Evolutionary conservation across 495 filamentous ascomycete genomes (phyloP).

Genomic region (Aspergillus diversus): DNA sequence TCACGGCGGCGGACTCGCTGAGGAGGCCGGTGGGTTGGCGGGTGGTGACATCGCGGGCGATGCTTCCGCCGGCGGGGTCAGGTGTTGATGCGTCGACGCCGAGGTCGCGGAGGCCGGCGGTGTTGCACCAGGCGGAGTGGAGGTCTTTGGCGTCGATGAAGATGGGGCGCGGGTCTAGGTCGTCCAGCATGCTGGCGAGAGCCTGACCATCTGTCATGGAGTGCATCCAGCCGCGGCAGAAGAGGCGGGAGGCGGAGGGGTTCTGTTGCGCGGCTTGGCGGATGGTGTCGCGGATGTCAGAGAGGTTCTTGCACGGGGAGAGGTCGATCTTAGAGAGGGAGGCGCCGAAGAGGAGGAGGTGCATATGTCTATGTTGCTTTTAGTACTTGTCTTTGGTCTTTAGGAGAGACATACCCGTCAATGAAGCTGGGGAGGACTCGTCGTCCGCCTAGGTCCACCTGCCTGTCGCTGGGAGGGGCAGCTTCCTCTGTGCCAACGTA

Average conservation of each 20-base stretch:
- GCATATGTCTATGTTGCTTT: constrained; percentile 40
- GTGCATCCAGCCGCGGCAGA: constrained; percentile 65
- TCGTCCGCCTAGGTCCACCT: constrained; percentile 45
- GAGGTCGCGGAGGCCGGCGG: constrained; percentile 55
- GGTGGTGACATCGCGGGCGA: constrained; percentile 47
- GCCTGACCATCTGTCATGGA: constrained; percentile 55
- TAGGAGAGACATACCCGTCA: constrained; percentile 51
- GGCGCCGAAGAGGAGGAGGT: constrained; percentile 62
- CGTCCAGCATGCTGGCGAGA: constrained; percentile 54
- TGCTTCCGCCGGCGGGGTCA: constrained; percentile 59
- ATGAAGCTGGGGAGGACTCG: constrained; percentile 63
- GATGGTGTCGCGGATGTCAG: constrained; percentile 56
- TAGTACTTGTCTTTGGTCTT: neutral
- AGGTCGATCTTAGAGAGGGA: constrained; percentile 61
- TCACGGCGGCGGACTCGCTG: constrained; percentile 58
- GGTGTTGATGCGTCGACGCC: constrained; percentile 43
- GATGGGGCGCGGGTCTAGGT: constrained; percentile 55
- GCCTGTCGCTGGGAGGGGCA: constrained; percentile 17
- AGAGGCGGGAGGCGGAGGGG: constrained; percentile 52
- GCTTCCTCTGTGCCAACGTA: constrained; percentile 45
- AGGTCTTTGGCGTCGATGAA: constrained; percentile 66
- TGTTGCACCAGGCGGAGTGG: constrained; percentile 66
- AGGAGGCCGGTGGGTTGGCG: constrained; percentile 57
- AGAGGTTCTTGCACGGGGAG: constrained; percentile 50
- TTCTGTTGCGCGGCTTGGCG: constrained; percentile 46